Base-by-base conservation (phyloP, 2,329 filamentous ascomycete genomes). In the Cladophialophora bantiana region DNA sequence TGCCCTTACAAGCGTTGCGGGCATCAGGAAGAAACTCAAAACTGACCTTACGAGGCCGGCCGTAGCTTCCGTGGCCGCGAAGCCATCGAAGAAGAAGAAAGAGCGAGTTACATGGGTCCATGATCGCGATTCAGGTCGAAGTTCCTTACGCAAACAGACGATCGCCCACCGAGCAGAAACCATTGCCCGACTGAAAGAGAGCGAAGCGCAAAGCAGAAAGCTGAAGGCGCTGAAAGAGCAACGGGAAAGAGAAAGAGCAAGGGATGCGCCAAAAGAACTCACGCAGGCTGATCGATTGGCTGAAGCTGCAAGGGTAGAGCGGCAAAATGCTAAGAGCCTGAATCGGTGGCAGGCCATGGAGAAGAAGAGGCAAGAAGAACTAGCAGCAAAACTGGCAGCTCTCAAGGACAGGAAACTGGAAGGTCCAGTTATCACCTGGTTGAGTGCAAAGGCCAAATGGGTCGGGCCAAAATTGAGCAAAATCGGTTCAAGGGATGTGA, bases 261-360 rank as follows among this genome's bases (percentile, higher is more conserved):
- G 90, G 62, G 81, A 88, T 70, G 92, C 93, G 78, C 91, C 92
- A 62, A 90, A 90, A 66, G 86, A 90, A 34, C 88, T 96, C 87
- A 96, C 93, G 5, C 94, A 97, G 78, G 92, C 88, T 53, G 90
- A 98, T 77, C 87, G 93, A 42, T 83, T 97, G 34, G 89, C 88
- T 34, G 92, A 96, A 78, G 94, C 94, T 1, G 92, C 90, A 18
- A 82, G 89, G 60, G 89, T 96, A 6, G 95, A 98, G 79, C 90
- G 90, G 78, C 85, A 89, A 73, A 97, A 99, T 78, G 87, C 90
- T 72, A 96, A 92, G 83, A 98, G 90, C 78, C 81, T 97, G 75
- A 97, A 94, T 75, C 86, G 92, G 64, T 98, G 94, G 94, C 94
- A 98, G 78, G 90, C 93, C 77, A 92, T 93, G 6, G 95, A 99